Conservation (phyloP, 179 eudicot species). For the Heliamphora pulchella region DNA sequence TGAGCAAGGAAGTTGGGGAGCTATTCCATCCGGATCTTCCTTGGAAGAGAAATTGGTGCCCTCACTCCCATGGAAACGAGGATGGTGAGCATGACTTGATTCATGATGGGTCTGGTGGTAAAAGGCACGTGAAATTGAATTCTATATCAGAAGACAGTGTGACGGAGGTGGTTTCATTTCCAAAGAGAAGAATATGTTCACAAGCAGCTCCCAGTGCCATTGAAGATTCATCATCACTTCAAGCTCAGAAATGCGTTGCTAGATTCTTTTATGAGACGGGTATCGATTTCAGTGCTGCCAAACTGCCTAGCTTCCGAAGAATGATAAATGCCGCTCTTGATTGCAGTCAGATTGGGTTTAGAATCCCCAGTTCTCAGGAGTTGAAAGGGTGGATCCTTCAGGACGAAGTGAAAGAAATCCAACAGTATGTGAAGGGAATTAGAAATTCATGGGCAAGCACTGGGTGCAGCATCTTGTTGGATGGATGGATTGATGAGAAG, state of each 20-base stretch:
- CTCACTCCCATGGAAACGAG: slow-evolving; percentile 15
- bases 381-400: slow-evolving; percentile 22
- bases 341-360: slow-evolving; percentile 15
- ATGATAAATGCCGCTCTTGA: slow-evolving; percentile 30
- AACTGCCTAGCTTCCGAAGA: slow-evolving; percentile 36
- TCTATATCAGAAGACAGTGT: slow-evolving; percentile 6
- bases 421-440: slow-evolving; percentile 17
- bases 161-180: slow-evolving; percentile 6
- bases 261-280: slow-evolving; percentile 34
- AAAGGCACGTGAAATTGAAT: slow-evolving; percentile 17
- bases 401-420: slow-evolving; percentile 17
- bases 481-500: slow-evolving; percentile 32
- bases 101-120: slow-evolving; percentile 6
- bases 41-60: slow-evolving; percentile 31
- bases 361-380: slow-evolving; percentile 27
- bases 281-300: slow-evolving; percentile 37
- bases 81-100: neutral
- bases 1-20: slow-evolving; percentile 37
- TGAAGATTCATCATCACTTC: slow-evolving; percentile 21
- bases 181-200: slow-evolving; percentile 12
- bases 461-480: slow-evolving; percentile 36
- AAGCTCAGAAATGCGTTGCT: slow-evolving; percentile 32
- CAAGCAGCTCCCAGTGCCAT: slow-evolving; percentile 17
- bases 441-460: slow-evolving; percentile 27
- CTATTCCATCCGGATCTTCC: slow-evolving; percentile 23